Evolutionary conservation across 2,329 filamentous ascomycete species (phyloP), one percentile per base, ranked within the genome.

Genomic region (Cladophialophora bantiana): DNA sequence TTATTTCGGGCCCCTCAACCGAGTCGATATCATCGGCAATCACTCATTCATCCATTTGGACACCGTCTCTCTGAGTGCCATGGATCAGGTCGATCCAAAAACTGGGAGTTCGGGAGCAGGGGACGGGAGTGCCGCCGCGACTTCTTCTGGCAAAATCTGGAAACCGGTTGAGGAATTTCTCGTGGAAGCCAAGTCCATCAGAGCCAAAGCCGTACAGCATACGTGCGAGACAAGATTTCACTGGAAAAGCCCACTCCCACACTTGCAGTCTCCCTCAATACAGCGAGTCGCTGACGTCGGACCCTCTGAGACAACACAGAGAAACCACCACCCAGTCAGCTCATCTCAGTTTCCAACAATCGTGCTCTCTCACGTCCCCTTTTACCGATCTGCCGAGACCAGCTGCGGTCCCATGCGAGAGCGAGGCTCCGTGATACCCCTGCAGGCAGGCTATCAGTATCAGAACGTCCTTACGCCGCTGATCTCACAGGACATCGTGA

Each of bases 1-100:
- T 3, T 97, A 90, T 76, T 98, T 99, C 79, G 95, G 95, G 4
- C 90, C 95, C 63, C 87, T 89, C n/a, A 98, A 97, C 77, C 85
- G 92, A 7, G 89, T 99, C 20, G 93, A 98, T 77, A 85, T 98
- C 4, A 85, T 98, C 61, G 95, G 92, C 12, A 99, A 99, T 75
- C 95, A 99, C 77, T 96, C 93, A 0, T 93, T 99, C 76, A 92
- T 99, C 20, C 96, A 93, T 0, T 85, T 99, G 7, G 95, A 99
- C 76, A 88, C 90, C 0, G 89, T 97, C 4, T 97, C 94, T 0
- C 79, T 98, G 73, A 96, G 93, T 75, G 94, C 95, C 2, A 82
- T 85, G 76, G 85, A 86, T 60, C 84, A 88, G 70, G 82, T 83
- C 4, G 80, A 86, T 61, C 78, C 80, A 15, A 66, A 75, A 60